phyloP scores from a whole-genome alignment of 305 asterid species.

The Plantago coronopus region DNA sequence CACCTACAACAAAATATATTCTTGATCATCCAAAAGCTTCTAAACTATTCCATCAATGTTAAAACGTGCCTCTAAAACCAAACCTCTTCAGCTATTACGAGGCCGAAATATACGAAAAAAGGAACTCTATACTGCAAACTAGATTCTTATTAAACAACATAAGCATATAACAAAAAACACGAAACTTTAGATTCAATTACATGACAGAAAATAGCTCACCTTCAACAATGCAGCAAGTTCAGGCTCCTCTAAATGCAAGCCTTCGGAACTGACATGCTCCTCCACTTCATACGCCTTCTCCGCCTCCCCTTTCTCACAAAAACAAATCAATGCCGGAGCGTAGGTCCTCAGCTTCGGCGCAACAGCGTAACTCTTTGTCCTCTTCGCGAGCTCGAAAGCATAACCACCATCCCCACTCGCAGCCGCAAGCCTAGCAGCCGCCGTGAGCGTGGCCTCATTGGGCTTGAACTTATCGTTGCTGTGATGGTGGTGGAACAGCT shows the following conservation, averaged over 20 bases:
- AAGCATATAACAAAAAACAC: background rate
- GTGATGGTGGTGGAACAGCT: conserved; percentile 40
- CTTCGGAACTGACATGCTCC: conserved; percentile 48
- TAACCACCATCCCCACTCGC: conserved; percentile 70
- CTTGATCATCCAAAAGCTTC: conserved; percentile 10
- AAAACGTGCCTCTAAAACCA: too few relatives aligned
- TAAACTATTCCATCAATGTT: background rate
- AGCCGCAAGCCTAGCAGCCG: conserved; percentile 74
- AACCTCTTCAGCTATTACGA: too few relatives aligned
- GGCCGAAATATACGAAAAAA: background rate
- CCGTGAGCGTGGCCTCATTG: conserved; percentile 81
- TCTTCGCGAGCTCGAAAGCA: conserved; percentile 76
- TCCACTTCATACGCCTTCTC: conserved; percentile 79
- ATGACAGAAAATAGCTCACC: conserved; percentile 30
- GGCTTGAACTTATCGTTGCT: conserved; percentile 44
- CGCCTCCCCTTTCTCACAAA: conserved; percentile 52
- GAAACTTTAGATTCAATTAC: background rate
- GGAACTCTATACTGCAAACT: background rate
- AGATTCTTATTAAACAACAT: background rate
- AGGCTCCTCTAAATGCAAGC: conserved; percentile 67
- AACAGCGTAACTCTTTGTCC: conserved; percentile 38
- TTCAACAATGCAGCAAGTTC: conserved; percentile 76
- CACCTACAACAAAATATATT: conserved; percentile 45
- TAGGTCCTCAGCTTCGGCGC: conserved; percentile 70
- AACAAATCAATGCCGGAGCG: conserved; percentile 72